These are phyloP conservation scores for Coffea eugenioides DNA, from an alignment of 257 asterid genomes.

Conservation along the genomic window DNA sequence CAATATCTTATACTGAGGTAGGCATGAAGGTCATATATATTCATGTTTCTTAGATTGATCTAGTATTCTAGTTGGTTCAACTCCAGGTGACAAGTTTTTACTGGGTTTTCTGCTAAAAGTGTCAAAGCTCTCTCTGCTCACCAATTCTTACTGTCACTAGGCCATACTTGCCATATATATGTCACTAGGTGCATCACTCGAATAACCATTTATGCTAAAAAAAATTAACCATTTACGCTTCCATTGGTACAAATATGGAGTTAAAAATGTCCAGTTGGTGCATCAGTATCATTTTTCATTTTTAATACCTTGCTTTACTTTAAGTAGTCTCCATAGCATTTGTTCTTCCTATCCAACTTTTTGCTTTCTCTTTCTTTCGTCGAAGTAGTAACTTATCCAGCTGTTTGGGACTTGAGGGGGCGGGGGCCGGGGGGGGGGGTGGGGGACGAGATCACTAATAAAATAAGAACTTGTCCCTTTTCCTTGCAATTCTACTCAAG, in stretches of 20 bases:
- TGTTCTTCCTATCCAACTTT: background rate
- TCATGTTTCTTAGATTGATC: background rate
- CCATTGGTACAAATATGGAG: background rate
- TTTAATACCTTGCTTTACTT: background rate
- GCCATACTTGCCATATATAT: background rate
- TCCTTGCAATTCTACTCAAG: conserved; percentile 9
- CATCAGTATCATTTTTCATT: background rate
- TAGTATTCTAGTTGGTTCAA: background rate
- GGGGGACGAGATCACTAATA: background rate
- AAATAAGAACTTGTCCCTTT: background rate
- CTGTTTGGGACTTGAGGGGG: background rate
- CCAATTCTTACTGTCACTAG: background rate
- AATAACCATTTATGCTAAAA: background rate
- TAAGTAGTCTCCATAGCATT: background rate
- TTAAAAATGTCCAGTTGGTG: background rate
- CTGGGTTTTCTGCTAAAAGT: background rate
- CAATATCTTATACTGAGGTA: background rate
- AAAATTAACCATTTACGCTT: too few species aligned
- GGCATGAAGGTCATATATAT: too few species aligned
- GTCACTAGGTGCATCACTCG: background rate
- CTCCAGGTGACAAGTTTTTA: background rate
- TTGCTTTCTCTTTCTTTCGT: background rate
- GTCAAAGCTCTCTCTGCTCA: background rate
- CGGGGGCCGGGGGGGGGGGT: too few species aligned
- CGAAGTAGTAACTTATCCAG: conserved; percentile 4